Evolutionary conservation across 1,284 basidiomycete genomes (phyloP).

Genomic region (Cryptococcus depauperatus): DNA sequence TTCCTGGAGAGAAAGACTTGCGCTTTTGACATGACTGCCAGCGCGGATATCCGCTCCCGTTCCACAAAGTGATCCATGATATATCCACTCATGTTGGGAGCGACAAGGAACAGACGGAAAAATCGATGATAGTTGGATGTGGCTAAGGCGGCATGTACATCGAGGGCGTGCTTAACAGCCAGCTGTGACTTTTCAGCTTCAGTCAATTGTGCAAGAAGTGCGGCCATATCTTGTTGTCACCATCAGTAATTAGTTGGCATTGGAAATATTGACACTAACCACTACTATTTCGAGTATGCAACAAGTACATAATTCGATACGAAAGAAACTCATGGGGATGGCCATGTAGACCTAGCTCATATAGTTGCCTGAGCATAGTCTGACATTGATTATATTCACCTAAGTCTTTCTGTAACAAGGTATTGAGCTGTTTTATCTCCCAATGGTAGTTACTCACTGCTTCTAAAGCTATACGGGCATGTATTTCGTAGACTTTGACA

Average conservation of each 20-base stretch:
- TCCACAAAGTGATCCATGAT: slow-evolving; percentile 99
- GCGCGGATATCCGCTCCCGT: slow-evolving; percentile 76
- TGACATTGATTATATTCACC: slow-evolving; percentile 99
- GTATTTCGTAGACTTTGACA: slow-evolving; percentile 94
- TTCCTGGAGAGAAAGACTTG: slow-evolving; percentile 47
- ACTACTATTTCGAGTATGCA: slow-evolving; percentile 88
- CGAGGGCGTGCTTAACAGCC: slow-evolving; percentile 79
- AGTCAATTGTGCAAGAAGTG: slow-evolving; percentile 92
- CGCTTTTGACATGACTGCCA: slow-evolving; percentile 88
- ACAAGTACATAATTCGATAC: slow-evolving; percentile 91
- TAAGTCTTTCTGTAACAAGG: slow-evolving; percentile 67
- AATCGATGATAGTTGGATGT: slow-evolving; percentile 91
- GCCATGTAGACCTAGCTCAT: slow-evolving; percentile 84
- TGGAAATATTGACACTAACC: slow-evolving; percentile 52
- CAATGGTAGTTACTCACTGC: slow-evolving; percentile 52
- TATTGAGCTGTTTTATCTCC: slow-evolving; percentile 9
- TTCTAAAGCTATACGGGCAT: slow-evolving; percentile 93
- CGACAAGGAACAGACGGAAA: slow-evolving; percentile 73
- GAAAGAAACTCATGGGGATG: slow-evolving; percentile 92
- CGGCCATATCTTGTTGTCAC: slow-evolving; percentile 67
- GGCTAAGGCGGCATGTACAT: slow-evolving; percentile 76
- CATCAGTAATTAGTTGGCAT: not conserved
- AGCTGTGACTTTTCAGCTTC: slow-evolving; percentile 70
- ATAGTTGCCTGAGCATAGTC: slow-evolving; percentile 78
- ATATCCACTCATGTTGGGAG: slow-evolving; percentile 96